A percentile compares a stretch with the other conserved stretches of the same genome.
Conservation (phyloP, 108 stramenopile genomes). For the Heterococcus sp. region DNA sequence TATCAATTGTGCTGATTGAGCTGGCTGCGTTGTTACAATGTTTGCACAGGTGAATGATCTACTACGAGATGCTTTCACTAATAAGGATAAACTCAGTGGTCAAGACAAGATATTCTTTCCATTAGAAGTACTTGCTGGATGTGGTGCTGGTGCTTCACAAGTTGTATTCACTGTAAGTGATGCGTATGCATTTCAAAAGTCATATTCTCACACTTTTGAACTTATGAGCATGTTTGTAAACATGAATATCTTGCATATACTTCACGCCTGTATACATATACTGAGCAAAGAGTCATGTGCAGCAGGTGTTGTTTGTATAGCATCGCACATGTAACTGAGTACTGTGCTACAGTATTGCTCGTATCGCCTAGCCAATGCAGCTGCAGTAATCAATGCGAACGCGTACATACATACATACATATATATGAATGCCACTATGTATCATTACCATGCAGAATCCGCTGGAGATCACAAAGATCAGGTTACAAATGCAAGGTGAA, state of each 20-base stretch:
- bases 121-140: conserved; percentile 45
- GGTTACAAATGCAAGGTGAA: conserved; percentile 51
- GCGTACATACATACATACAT: not conserved
- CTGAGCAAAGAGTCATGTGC: too few species aligned
- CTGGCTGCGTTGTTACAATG: too few species aligned
- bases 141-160: conserved; percentile 37
- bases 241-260: not conserved
- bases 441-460: conserved; percentile 13
- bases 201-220: not conserved
- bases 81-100: conserved; percentile 18
- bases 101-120: conserved; percentile 34
- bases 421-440: not conserved
- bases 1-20: too few species aligned
- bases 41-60: conserved; percentile 10
- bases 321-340: too few species aligned
- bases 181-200: not conserved
- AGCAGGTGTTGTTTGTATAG: too few species aligned
- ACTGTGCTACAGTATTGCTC: not conserved
- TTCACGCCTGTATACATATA: too few species aligned
- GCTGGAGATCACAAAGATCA: conserved; percentile 46
- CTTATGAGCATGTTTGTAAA: not conserved
- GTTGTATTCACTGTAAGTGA: conserved; percentile 8
- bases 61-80: conserved; percentile 20
- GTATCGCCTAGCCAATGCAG: not conserved
- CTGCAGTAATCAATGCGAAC: not conserved